Evolutionary conservation across 2,329 filamentous ascomycete genomes (phyloP), one percentile per base, ranked within the genome.

Genomic region (Calonectria pauciramosa): DNA sequence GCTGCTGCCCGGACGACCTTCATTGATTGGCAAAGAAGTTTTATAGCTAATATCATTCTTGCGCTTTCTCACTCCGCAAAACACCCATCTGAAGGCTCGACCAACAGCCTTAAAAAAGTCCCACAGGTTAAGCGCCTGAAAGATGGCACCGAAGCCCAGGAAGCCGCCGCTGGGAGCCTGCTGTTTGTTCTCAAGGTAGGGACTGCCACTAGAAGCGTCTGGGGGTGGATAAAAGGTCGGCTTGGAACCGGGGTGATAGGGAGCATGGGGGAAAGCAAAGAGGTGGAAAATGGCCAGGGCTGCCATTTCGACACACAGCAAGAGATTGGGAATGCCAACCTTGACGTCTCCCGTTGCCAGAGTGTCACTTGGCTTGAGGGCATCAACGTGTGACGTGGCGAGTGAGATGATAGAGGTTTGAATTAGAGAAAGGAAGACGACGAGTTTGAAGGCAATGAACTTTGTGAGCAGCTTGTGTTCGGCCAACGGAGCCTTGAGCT

Each of bases 381-480:
- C 87, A 20, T 93, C 89, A 7, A 94, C 89, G 8, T 89, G 88
- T 0, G 91, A 91, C 0, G 88, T 90, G 75, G 85, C 88, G 38
- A 90, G 79, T 6, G 88, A 89, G 75, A 90, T 89, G 76, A 87
- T 84, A 4, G 87, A 86, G 3, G 84, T 89, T 85, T 98, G 95
- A 95, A 95, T 97, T 84, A 97, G 97, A 38, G 93, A 96, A 79
- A 98, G 90, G 88, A 98, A 98, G 81, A 98, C 95, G 82, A 97
- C 95, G 38, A 97, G 89, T 85, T 98, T 98, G 86, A 98, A 97
- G 81, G 95, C 94, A 32, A 95, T 82, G 38, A 98, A 92, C 85
- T 98, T 98, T 77, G 96, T 85, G 78, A 96, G 93, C 0, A 95
- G 94, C 23, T 87, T 89, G 82, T 97, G 91, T 69, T 93, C 90